Evolutionary conservation across 2,329 filamentous ascomycete species (phyloP).

Genomic region (Gyromitra esculenta): DNA sequence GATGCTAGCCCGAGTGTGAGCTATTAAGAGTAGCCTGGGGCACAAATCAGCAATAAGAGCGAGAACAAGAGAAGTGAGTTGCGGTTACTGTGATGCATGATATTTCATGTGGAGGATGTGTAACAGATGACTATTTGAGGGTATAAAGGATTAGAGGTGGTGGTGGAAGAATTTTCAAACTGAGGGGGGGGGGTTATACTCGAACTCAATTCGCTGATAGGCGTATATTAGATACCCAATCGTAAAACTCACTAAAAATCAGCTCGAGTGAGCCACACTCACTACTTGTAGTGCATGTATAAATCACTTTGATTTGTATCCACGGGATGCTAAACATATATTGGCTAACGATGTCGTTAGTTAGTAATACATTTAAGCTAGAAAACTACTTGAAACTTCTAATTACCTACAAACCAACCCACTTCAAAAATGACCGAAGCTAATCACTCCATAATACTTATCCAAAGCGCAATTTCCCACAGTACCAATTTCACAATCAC

Average conservation of each 20-base stretch:
- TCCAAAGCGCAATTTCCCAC: too few relatives aligned
- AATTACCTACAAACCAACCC: too few relatives aligned
- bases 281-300: not conserved
- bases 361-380: too few relatives aligned
- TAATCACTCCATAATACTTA: too few relatives aligned
- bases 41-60: not conserved
- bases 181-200: not conserved
- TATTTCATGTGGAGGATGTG: not conserved
- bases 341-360: too few relatives aligned
- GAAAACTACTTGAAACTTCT: too few relatives aligned
- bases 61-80: not conserved
- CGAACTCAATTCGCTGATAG: not conserved
- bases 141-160: not conserved
- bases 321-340: too few relatives aligned
- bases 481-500: too few relatives aligned
- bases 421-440: too few relatives aligned
- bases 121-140: not conserved
- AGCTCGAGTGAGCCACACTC: not conserved
- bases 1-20: not conserved
- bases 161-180: not conserved
- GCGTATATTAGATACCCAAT: not conserved
- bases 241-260: not conserved
- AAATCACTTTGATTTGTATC: too few relatives aligned
- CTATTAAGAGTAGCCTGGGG: not conserved
- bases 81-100: not conserved